phyloP scores from a whole-genome alignment of 2,329 filamentous ascomycete species.

The Colletotrichum kahawae region DNA sequence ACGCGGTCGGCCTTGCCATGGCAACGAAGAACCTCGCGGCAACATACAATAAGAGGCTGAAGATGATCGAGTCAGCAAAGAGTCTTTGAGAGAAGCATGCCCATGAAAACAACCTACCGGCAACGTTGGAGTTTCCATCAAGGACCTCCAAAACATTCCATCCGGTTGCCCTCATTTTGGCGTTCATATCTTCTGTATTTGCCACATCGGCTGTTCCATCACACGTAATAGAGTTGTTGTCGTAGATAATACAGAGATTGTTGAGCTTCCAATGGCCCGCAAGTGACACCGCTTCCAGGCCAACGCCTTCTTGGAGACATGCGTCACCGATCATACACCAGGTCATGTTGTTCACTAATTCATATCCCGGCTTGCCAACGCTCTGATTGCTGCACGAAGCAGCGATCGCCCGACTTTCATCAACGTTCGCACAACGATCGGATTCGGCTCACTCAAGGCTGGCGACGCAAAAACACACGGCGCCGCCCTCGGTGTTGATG shows the following conservation, averaged over 20 bases:
- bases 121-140: slow-evolving; percentile 57
- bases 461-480: slow-evolving; percentile 62
- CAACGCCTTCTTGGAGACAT: slow-evolving; percentile 64
- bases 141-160: slow-evolving; percentile 60
- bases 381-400: slow-evolving; percentile 49
- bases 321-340: slow-evolving; percentile 65
- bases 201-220: slow-evolving; percentile 59
- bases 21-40: slow-evolving; percentile 61
- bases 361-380: slow-evolving; percentile 48
- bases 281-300: slow-evolving; percentile 59
- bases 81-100: not conserved
- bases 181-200: slow-evolving; percentile 61
- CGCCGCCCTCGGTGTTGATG: slow-evolving; percentile 58
- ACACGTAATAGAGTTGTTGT: slow-evolving; percentile 66
- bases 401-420: slow-evolving; percentile 59
- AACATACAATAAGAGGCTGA: slow-evolving; percentile 51
- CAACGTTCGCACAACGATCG: slow-evolving; percentile 63
- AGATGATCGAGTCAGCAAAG: accelerated
- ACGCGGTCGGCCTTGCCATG: slow-evolving; percentile 64
- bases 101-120: not conserved
- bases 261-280: slow-evolving; percentile 60
- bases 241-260: slow-evolving; percentile 63
- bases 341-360: slow-evolving; percentile 54
- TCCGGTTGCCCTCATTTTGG: slow-evolving; percentile 61
- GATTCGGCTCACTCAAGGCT: slow-evolving; percentile 52